These are phyloP conservation scores for Cubamyces sp. DNA, from an alignment of 768 basidiomycete species.

Conservation along the genomic window DNA sequence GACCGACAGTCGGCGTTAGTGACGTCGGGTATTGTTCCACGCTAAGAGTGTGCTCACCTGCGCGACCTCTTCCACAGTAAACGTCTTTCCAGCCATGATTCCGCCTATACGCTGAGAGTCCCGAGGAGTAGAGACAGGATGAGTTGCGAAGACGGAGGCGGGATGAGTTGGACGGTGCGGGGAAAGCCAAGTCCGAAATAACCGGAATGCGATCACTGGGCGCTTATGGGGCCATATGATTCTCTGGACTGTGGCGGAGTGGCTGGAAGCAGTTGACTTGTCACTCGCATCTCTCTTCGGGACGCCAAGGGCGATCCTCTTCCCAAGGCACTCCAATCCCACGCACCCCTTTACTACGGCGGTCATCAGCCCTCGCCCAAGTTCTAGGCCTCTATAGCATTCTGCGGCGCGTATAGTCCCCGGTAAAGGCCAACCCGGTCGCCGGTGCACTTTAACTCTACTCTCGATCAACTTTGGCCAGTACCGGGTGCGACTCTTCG, in stretches of 20 bases:
- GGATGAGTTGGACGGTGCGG: background rate
- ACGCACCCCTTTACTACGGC: background rate
- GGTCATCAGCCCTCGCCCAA: background rate
- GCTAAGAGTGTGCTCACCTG: constrained; percentile 17
- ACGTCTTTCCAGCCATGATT: constrained; percentile 25
- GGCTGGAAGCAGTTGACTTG: background rate
- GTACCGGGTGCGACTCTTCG: background rate
- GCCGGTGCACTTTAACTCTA: no score
- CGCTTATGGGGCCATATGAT: constrained; percentile 16
- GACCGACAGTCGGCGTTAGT: background rate
- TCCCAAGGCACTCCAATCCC: constrained; percentile 7
- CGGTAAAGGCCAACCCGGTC: background rate
- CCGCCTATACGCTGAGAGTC: background rate
- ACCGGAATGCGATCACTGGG: constrained; percentile 13
- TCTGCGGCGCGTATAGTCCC: background rate
- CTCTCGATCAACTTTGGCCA: no score
- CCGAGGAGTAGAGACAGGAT: no score
- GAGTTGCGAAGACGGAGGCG: background rate
- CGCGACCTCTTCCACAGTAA: constrained; percentile 29
- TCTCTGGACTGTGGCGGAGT: background rate
- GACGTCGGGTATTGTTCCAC: no score
- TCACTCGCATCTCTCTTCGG: background rate
- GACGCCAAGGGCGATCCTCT: background rate
- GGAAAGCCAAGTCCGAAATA: constrained; percentile 3
- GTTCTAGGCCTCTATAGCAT: background rate